These are phyloP conservation scores for Hyaloscypha finlandica DNA, from an alignment of 495 filamentous ascomycete species.

Conservation along the genomic window DNA sequence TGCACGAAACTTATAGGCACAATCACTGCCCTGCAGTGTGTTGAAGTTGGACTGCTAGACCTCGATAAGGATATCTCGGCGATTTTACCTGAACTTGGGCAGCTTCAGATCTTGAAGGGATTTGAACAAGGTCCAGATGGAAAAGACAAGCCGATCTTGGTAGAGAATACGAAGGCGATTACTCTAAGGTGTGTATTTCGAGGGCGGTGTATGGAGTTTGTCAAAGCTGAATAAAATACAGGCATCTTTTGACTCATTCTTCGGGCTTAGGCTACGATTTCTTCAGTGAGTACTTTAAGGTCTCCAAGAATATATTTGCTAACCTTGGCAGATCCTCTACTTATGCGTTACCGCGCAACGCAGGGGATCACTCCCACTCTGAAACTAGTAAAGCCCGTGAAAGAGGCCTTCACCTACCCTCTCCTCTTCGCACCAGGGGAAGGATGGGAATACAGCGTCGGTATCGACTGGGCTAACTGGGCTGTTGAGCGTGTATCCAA, in stretches of 20 bases:
- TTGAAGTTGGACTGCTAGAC: slow-evolving; percentile 53
- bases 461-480: slow-evolving; percentile 55
- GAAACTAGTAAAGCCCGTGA: background rate
- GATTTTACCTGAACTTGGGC: slow-evolving; percentile 35
- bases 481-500: slow-evolving; percentile 52
- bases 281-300: slow-evolving; percentile 1
- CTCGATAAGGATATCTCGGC: slow-evolving; percentile 29
- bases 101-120: slow-evolving; percentile 31
- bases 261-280: slow-evolving; percentile 23
- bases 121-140: slow-evolving; percentile 25
- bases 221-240: slow-evolving; percentile 12
- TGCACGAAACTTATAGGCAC: slow-evolving; percentile 58
- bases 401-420: slow-evolving; percentile 35
- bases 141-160: slow-evolving; percentile 19
- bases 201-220: background rate
- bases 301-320: background rate
- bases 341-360: slow-evolving; percentile 1
- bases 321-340: slow-evolving; percentile 1
- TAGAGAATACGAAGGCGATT: slow-evolving; percentile 20
- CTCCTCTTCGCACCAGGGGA: slow-evolving; percentile 51
- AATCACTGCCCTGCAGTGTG: slow-evolving; percentile 62
- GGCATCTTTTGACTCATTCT: slow-evolving; percentile 30
- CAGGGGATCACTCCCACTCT: background rate
- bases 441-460: slow-evolving; percentile 49
- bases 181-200: slow-evolving; percentile 22